These are phyloP conservation scores for Erigeron canadensis DNA, from an alignment of 129 eudicot species.

Conservation along the genomic window DNA sequence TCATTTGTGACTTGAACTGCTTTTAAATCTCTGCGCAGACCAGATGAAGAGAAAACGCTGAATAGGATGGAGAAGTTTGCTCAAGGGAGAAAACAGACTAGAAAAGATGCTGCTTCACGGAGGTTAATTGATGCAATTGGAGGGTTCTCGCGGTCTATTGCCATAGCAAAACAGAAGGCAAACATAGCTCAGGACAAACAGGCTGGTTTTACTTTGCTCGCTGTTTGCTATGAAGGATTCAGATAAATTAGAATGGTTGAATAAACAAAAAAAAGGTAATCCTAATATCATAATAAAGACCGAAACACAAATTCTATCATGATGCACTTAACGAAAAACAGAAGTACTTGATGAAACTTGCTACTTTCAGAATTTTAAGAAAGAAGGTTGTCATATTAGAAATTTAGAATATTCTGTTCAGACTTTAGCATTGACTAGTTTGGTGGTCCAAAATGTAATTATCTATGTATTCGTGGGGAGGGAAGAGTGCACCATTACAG, in stretches of 20 bases:
- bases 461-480: too few relatives aligned
- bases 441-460: too few relatives aligned
- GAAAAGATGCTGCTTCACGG: conserved; percentile 78
- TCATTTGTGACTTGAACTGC: conserved; percentile 3
- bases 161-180: conserved; percentile 89
- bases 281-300: background rate
- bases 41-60: conserved; percentile 86
- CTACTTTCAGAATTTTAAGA: too few relatives aligned
- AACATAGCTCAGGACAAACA: conserved; percentile 66
- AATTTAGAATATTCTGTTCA: too few relatives aligned
- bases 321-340: background rate
- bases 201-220: conserved; percentile 32
- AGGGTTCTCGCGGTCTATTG: conserved; percentile 83
- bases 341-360: too few relatives aligned
- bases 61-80: conserved; percentile 84
- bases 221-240: background rate
- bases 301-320: background rate
- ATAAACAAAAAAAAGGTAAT: too few relatives aligned
- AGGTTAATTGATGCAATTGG: conserved; percentile 95
- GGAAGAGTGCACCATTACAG: too few relatives aligned
- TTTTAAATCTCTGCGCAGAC: conserved; percentile 41
- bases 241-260: background rate
- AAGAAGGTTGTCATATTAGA: too few relatives aligned
- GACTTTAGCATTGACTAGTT: conserved; percentile 10
- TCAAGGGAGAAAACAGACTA: conserved; percentile 93